phyloP scores from a whole-genome alignment of 1,284 basidiomycete species.

The Mycosarcoma maydis region DNA sequence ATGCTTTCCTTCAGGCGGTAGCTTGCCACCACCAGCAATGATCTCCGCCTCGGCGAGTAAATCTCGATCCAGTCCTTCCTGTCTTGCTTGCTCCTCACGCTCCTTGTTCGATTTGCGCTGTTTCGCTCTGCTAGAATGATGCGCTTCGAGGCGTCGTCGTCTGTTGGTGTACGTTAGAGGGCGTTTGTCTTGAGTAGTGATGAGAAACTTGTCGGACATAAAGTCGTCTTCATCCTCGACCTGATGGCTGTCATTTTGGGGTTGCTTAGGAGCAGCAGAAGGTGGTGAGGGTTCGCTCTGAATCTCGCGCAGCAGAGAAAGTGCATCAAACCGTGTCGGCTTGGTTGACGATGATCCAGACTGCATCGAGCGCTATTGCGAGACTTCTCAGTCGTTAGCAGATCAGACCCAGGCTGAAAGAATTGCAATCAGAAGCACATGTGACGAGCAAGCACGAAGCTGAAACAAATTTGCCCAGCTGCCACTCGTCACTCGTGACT shows the following conservation, averaged over 20 bases:
- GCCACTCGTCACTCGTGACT: too few species aligned
- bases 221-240: conserved; percentile 40
- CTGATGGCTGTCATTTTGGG: background rate
- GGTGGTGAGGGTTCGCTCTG: background rate
- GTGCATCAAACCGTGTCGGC: conserved; percentile 12
- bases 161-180: conserved; percentile 34
- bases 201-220: conserved; percentile 44
- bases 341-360: background rate
- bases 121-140: conserved; percentile 4
- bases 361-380: background rate
- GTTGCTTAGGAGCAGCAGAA: background rate
- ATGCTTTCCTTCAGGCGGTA: conserved; percentile 21
- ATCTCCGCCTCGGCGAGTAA: conserved; percentile 47
- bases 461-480: too few species aligned
- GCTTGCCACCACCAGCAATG: conserved; percentile 33
- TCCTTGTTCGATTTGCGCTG: conserved; percentile 12
- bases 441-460: too few species aligned
- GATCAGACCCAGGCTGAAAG: too few species aligned
- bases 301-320: conserved; percentile 26
- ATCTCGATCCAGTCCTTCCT: conserved; percentile 36
- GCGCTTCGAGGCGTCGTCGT: conserved; percentile 21
- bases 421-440: too few species aligned
- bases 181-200: conserved; percentile 11
- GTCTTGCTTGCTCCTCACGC: conserved; percentile 27
- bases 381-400: background rate